Evolutionary conservation across 1,284 basidiomycete species (phyloP), one percentile per base, ranked within the genome.

Genomic region (Ganoderma meredithae): DNA sequence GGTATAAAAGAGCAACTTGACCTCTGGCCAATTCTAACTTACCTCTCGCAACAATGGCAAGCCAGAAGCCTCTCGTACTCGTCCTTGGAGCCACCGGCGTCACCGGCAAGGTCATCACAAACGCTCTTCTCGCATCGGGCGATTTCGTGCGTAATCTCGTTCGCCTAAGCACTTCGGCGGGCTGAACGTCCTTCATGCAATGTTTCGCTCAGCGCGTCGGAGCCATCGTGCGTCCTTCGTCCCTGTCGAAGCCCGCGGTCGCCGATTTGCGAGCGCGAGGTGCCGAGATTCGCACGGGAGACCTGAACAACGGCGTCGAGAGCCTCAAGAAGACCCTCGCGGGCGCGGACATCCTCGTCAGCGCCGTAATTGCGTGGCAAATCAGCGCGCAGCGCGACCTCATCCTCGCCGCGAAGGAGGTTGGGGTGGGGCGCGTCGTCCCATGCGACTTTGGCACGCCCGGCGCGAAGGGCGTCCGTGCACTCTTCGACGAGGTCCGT

Each of bases 41-140:
- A 19, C 36, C n/a, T 1, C 36, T 22, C 33, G 19, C 33, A 39
- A 40, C 36, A 22, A 60, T 60, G 58, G 22, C 58, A 10, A 60
- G 22, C n/a, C 40, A 25, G 27, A 71, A 68, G 49, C 67, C 71
- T 17, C 72, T 72, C 36, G 75, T 76, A 2, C 67, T 75, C 64
- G 66, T 76, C 31, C 52, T 75, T 15, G 74, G 74, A 6, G 72
- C 68, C 3, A 71, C 73, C n/a, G 75, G 75, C 9, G 44, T 33
- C 25, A 75, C 75, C 12, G 75, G 73, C 1, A 12, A 44, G 9
- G 49, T 53, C n/a, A 70, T 75, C 59, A 61, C 71, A 15, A 55
- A 69, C 0, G 74, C 62, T 1, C 71, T 76, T 1, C 36, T 73
- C 22, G 63, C 62, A 6, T 60, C 67, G 31, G 69, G 69, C 0